Evolutionary conservation across 169 alveolate genomes (phyloP).

Genomic region (Nephromyces sp.): DNA sequence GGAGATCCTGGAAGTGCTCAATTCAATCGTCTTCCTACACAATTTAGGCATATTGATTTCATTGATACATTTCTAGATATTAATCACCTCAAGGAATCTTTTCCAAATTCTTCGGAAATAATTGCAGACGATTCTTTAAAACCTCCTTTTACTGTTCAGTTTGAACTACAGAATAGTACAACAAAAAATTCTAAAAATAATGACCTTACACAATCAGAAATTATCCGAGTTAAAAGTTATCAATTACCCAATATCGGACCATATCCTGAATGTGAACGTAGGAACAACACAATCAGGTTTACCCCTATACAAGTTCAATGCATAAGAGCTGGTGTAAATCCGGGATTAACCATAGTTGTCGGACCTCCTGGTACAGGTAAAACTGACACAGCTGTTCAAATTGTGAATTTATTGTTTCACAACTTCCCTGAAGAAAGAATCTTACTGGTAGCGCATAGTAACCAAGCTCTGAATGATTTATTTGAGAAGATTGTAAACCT

Average conservation of each 20-base stretch:
- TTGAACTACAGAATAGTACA: background rate
- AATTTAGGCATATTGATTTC: constrained; percentile 28
- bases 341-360: constrained; percentile 76
- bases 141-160: constrained; percentile 19
- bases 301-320: constrained; percentile 58
- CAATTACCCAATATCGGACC: constrained; percentile 10
- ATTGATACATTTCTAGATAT: constrained; percentile 34
- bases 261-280: constrained; percentile 7
- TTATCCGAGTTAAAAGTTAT: background rate
- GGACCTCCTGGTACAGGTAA: constrained; percentile 91
- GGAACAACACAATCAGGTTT: constrained; percentile 17
- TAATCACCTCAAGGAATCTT: constrained; percentile 28
- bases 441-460: constrained; percentile 53
- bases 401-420: constrained; percentile 73
- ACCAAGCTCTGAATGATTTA: constrained; percentile 78
- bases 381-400: constrained; percentile 81
- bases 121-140: constrained; percentile 10
- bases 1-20: constrained; percentile 50
- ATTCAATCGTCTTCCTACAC: constrained; percentile 35
- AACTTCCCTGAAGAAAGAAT: constrained; percentile 73
- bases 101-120: constrained; percentile 24
- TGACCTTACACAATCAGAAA: background rate
- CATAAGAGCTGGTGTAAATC: constrained; percentile 73
- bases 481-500: constrained; percentile 72
- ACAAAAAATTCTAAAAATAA: background rate